A percentile compares a stretch with the other conserved stretches of the same genome.
Evolutionary conservation across 352 stramenopile species (phyloP).

Genomic region (Pythium folliculosum): DNA sequence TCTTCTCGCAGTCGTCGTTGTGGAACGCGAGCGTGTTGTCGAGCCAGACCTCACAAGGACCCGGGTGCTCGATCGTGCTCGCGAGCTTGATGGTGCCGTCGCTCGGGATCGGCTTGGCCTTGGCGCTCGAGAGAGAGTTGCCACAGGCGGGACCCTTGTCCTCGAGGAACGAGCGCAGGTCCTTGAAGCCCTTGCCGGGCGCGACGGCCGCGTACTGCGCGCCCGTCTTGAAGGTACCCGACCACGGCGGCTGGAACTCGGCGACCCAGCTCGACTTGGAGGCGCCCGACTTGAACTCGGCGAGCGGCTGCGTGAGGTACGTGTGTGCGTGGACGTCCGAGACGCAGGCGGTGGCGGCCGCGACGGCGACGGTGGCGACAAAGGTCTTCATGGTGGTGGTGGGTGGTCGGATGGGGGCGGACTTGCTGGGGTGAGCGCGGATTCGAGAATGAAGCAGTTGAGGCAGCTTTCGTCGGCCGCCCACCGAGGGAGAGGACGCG

Average conservation of each 20-base stretch:
- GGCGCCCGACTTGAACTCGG: conserved; percentile 18
- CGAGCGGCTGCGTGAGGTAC: conserved; percentile 18
- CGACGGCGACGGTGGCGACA: neutral
- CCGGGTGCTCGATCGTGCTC: conserved; percentile 14
- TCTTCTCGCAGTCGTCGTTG: conserved; percentile 29
- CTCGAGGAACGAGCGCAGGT: conserved; percentile 28
- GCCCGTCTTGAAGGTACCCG: conserved; percentile 22
- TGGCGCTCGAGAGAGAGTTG: conserved; percentile 24
- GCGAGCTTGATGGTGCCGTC: conserved; percentile 20
- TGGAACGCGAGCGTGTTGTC: conserved; percentile 22
- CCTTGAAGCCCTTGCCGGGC: conserved; percentile 11
- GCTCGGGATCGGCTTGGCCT: conserved; percentile 22
- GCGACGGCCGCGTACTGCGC: conserved; percentile 23
- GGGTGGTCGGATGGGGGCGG: no score
- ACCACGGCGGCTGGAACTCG: conserved; percentile 22
- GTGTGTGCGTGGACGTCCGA: conserved; percentile 5
- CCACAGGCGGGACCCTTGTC: conserved; percentile 22
- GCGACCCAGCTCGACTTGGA: conserved; percentile 25
- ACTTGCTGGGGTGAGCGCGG: no score
- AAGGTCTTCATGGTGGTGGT: conserved; percentile 13
- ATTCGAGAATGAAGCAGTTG: no score
- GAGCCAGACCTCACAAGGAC: conserved; percentile 10
- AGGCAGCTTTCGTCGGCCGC: no score
- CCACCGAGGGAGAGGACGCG: no score
- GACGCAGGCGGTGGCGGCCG: neutral